phyloP scores from a whole-genome alignment of 1,284 basidiomycete genomes.

The Malassezia vespertilionis region DNA sequence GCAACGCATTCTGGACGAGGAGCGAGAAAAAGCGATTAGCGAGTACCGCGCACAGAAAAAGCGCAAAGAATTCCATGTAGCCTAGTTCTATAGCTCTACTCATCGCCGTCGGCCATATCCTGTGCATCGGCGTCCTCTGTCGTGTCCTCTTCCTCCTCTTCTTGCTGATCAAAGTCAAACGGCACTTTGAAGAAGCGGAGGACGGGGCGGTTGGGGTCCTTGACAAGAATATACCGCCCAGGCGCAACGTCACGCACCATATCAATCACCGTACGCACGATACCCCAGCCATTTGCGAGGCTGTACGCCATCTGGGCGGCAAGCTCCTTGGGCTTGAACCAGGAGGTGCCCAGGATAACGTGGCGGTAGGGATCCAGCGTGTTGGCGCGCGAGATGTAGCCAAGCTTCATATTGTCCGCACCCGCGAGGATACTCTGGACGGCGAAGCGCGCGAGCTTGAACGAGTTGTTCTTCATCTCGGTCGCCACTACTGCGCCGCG shows the following conservation, averaged over 20 bases:
- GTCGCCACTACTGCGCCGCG: slow-evolving; percentile 95
- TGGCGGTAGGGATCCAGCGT: slow-evolving; percentile 90
- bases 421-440: slow-evolving; percentile 91
- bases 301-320: slow-evolving; percentile 91
- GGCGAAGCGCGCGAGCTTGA: slow-evolving; percentile 94
- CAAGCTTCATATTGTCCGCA: slow-evolving; percentile 94
- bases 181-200: slow-evolving; percentile 89
- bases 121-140: slow-evolving; percentile 55
- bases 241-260: slow-evolving; percentile 31
- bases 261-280: slow-evolving; percentile 55
- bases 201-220: slow-evolving; percentile 55
- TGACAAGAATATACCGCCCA: slow-evolving; percentile 44
- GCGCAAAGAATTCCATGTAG: neutral
- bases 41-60: slow-evolving; percentile 34
- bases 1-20: slow-evolving; percentile 32
- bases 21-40: slow-evolving; percentile 28
- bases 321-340: slow-evolving; percentile 86
- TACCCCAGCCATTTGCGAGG: slow-evolving; percentile 93
- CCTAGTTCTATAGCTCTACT: neutral
- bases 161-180: slow-evolving; percentile 60
- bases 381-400: slow-evolving; percentile 83
- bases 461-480: slow-evolving; percentile 99
- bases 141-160: slow-evolving; percentile 48
- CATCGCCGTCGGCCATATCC: slow-evolving; percentile 21
- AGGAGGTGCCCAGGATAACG: slow-evolving; percentile 86